A percentile compares a stretch with the other conserved stretches of the same genome.
phyloP scores from a whole-genome alignment of 192 early-diverging fungal genomes.

The Piromyces finnis region DNA sequence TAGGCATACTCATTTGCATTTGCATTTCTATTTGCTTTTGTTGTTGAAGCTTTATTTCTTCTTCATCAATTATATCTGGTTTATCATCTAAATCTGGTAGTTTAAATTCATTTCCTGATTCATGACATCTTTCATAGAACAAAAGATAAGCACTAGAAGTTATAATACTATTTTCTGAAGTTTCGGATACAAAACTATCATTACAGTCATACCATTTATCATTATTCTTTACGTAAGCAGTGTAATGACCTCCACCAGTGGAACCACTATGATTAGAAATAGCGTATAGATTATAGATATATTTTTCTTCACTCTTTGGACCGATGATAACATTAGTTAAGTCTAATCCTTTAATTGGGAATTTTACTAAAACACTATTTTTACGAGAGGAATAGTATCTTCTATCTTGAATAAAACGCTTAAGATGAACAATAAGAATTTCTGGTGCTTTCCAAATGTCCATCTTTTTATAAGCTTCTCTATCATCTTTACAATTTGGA shows the following conservation, averaged over 20 bases:
- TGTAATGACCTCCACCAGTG: background rate
- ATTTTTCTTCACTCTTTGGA: background rate
- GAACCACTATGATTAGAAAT: background rate
- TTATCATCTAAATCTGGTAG: background rate
- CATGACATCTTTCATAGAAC: background rate
- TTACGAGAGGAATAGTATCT: background rate
- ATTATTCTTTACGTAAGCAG: background rate
- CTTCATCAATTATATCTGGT: background rate
- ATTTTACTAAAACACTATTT: background rate
- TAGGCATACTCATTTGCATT: background rate
- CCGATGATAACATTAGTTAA: background rate
- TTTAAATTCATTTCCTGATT: background rate
- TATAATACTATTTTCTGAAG: background rate
- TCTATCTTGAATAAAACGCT: slow-evolving; percentile 44
- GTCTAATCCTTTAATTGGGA: background rate
- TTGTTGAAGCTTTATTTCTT: background rate
- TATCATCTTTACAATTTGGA: slow-evolving; percentile 53
- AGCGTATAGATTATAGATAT: background rate
- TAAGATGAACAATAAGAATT: slow-evolving; percentile 84
- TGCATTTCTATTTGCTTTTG: background rate
- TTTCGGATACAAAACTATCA: background rate
- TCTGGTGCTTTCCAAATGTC: slow-evolving; percentile 64
- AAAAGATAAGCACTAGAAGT: background rate
- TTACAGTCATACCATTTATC: background rate
- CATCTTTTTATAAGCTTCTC: slow-evolving; percentile 58